phyloP scores from a whole-genome alignment of 1,139 yeast genomes.

The Citeromyces siamensis region DNA sequence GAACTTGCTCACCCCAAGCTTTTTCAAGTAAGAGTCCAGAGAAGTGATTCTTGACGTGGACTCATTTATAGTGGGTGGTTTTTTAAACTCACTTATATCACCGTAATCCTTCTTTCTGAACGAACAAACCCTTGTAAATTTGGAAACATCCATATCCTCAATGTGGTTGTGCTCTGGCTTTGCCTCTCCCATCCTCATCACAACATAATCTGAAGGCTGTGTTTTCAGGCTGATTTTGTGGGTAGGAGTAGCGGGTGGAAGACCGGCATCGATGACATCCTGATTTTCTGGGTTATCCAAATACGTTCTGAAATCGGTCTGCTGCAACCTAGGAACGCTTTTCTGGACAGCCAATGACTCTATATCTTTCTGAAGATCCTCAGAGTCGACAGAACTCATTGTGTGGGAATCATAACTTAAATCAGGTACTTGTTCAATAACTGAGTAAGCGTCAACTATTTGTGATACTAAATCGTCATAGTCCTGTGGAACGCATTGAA shows the following conservation, averaged over 20 bases:
- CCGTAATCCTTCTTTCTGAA: not conserved
- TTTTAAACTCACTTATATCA: not conserved
- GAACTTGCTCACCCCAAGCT: not conserved
- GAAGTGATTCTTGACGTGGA: not conserved
- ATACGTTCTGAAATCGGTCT: not conserved
- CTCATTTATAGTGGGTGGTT: not conserved
- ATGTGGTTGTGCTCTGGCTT: not conserved
- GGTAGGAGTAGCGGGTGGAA: not conserved
- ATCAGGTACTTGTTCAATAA: not conserved
- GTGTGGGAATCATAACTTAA: not conserved
- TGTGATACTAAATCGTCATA: not conserved
- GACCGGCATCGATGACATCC: not conserved
- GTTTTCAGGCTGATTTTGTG: conserved; percentile 1
- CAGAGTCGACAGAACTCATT: not conserved
- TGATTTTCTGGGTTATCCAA: not conserved
- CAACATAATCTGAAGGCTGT: not conserved
- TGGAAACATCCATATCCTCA: not conserved
- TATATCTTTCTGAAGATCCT: no score
- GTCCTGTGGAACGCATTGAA: not conserved
- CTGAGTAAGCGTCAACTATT: not conserved
- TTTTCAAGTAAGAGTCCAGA: not conserved
- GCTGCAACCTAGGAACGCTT: not conserved
- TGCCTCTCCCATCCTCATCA: not conserved
- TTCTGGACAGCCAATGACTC: not conserved
- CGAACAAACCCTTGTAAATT: not conserved